These are phyloP conservation scores for Tarenaya hassleriana DNA, from an alignment of 345 rosid species.

Conservation along the genomic window DNA sequence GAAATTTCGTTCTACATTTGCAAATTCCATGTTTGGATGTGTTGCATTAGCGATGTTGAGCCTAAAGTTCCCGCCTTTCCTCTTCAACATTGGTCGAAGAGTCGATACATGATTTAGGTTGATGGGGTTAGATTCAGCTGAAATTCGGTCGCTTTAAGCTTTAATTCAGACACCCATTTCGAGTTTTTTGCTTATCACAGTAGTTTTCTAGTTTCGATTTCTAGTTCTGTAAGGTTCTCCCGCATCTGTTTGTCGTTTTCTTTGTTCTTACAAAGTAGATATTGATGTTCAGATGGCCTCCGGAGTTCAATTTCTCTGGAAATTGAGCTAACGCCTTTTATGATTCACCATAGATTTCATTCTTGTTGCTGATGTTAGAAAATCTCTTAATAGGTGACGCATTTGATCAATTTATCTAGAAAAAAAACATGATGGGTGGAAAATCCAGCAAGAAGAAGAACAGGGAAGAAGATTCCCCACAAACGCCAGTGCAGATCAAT, in stretches of 20 bases:
- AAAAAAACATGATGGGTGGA: constrained; percentile 42
- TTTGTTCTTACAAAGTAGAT: neutral
- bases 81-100: constrained; percentile 14
- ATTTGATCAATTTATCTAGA: neutral
- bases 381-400: constrained; percentile 13
- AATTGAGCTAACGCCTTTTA: no score
- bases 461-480: constrained; percentile 19
- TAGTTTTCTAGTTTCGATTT: neutral
- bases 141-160: constrained; percentile 17
- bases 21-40: neutral
- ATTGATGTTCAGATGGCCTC: neutral
- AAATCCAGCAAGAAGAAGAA: constrained; percentile 28
- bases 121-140: constrained; percentile 4
- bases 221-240: neutral
- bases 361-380: neutral
- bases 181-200: neutral
- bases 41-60: constrained; percentile 14
- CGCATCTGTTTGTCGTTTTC: no score
- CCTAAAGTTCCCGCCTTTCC: constrained; percentile 18
- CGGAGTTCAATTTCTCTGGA: no score
- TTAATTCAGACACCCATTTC: constrained; percentile 18
- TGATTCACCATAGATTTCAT: neutral
- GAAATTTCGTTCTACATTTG: constrained; percentile 8
- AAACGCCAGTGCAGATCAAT: constrained; percentile 31
- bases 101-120: neutral